Conservation (phyloP, 306 rosid genomes). For the Rosa chinensis region DNA sequence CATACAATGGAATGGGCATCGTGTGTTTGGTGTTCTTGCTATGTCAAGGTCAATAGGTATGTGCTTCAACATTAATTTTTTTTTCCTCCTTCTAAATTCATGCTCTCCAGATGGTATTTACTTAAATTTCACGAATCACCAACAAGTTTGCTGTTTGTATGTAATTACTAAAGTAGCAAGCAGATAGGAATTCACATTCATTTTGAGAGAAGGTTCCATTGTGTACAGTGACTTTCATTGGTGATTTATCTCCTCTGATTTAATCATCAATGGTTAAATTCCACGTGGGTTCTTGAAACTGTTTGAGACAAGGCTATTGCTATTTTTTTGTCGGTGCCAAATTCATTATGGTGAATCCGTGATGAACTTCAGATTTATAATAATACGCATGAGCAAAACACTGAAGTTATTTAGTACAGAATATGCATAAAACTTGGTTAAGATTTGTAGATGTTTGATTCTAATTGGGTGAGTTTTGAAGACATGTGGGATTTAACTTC, state of each 20-base stretch:
- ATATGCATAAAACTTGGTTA: background rate
- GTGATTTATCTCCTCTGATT: background rate
- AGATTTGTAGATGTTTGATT: background rate
- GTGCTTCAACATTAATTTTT: constrained; percentile 23
- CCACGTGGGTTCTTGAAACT: background rate
- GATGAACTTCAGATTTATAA: background rate
- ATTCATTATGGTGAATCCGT: background rate
- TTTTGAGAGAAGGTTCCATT: background rate
- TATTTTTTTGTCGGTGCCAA: background rate
- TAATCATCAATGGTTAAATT: background rate
- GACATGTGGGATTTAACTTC: background rate
- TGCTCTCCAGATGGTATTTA: constrained; percentile 10
- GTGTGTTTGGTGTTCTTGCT: constrained; percentile 89
- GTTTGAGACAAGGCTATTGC: background rate
- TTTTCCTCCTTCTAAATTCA: background rate
- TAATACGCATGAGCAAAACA: background rate
- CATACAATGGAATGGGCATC: constrained; percentile 91
- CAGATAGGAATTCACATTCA: background rate
- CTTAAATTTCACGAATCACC: constrained; percentile 21
- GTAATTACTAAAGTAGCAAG: background rate
- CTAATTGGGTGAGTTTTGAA: background rate
- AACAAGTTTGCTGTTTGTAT: background rate
- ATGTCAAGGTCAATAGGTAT: constrained; percentile 95
- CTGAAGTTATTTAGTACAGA: background rate
- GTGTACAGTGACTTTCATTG: background rate